Conservation (phyloP, 75 land plant species). For the Isoetes taiwanensis region DNA sequence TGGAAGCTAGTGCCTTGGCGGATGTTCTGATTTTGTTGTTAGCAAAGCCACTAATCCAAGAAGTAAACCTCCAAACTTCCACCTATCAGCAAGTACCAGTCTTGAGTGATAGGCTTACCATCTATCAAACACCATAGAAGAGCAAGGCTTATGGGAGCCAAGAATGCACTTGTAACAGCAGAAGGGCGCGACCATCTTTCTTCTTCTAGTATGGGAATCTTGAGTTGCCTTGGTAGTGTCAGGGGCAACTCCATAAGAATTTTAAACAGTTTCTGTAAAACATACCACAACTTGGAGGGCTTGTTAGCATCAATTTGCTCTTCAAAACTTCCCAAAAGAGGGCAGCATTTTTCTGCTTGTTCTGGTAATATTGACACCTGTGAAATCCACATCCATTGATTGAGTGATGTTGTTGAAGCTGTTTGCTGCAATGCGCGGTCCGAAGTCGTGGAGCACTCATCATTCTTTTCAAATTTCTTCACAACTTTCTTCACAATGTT, state of each 20-base stretch:
- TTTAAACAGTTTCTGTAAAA: conserved; percentile 18
- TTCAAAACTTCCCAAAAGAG: no score
- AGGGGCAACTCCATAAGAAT: conserved; percentile 41
- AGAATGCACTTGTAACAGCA: conserved; percentile 55
- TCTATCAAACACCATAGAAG: conserved; percentile 28
- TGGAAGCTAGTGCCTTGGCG: conserved; percentile 62
- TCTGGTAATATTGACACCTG: conserved; percentile 78
- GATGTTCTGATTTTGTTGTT: conserved; percentile 38
- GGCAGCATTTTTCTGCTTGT: no score
- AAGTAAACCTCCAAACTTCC: no score
- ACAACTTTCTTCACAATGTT: no score
- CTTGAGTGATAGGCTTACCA: no score
- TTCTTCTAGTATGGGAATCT: conserved; percentile 71
- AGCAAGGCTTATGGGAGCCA: conserved; percentile 74
- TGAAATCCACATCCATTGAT: conserved; percentile 97
- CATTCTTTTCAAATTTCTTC: no score
- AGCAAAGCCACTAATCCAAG: conserved; percentile 42
- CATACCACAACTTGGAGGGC: neutral
- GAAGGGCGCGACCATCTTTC: conserved; percentile 53
- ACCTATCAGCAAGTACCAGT: no score
- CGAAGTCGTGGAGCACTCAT: no score
- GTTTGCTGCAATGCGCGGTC: no score
- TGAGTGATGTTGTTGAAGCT: conserved; percentile 37
- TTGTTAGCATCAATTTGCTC: no score
- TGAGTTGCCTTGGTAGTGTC: conserved; percentile 56